Percentiles rank a stretch among this genome's conserved stretches.
Evolutionary conservation across 768 basidiomycete species (phyloP).

Genomic region (Suillus ampliporus): DNA sequence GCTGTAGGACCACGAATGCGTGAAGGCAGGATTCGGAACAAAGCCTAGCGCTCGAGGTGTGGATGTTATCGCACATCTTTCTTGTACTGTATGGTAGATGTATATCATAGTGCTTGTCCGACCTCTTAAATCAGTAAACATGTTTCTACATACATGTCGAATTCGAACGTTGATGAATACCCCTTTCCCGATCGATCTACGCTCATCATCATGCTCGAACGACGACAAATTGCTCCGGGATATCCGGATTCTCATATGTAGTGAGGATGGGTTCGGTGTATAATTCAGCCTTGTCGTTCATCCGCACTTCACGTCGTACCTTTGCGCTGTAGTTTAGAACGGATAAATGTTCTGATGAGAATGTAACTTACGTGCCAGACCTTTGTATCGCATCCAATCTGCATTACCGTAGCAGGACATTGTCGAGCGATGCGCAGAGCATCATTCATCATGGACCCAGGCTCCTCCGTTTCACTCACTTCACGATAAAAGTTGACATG

Average conservation of each 20-base stretch:
- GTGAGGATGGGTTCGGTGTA: slow-evolving; percentile 44
- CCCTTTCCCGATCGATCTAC: background rate
- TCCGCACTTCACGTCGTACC: slow-evolving; percentile 50
- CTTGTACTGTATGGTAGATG: background rate
- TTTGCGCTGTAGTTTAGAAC: slow-evolving; percentile 29
- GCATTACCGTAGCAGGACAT: slow-evolving; percentile 57
- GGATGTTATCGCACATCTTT: no score
- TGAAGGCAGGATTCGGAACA: background rate
- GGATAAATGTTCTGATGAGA: background rate
- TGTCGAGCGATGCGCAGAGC: slow-evolving; percentile 52
- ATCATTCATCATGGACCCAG: slow-evolving; percentile 32
- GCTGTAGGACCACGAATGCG: slow-evolving; percentile 35
- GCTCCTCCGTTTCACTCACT: slow-evolving; percentile 23
- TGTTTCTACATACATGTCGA: background rate
- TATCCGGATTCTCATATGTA: slow-evolving; percentile 65
- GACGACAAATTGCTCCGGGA: slow-evolving; percentile 78
- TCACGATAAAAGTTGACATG: slow-evolving; percentile 61
- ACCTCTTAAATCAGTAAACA: background rate
- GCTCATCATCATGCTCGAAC: slow-evolving; percentile 43
- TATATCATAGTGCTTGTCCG: background rate
- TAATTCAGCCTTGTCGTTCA: slow-evolving; percentile 46
- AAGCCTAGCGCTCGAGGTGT: background rate
- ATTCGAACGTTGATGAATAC: background rate
- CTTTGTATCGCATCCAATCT: slow-evolving; percentile 70
- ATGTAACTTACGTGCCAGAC: slow-evolving; percentile 67